Percentiles rank a stretch among this genome's conserved stretches.
phyloP scores from a whole-genome alignment of 2,329 filamentous ascomycete species.

The Verticillium albo-atrum region DNA sequence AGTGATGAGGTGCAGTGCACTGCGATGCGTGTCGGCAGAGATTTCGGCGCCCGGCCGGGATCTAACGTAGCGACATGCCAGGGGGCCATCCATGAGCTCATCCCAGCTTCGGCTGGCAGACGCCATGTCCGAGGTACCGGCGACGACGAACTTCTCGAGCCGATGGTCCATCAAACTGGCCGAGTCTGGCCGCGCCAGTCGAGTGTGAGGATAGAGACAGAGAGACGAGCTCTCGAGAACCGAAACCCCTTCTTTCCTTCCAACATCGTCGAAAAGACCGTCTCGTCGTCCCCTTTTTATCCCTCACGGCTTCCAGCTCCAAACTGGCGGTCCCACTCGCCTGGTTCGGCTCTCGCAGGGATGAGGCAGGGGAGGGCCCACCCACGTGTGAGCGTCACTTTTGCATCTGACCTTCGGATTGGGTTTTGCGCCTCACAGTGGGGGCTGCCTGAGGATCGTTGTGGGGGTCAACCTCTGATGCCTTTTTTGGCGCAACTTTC shows the following conservation, averaged over 20 bases:
- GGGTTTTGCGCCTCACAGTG: constrained; percentile 9
- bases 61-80: not conserved
- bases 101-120: not conserved
- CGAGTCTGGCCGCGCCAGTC: not conserved
- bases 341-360: not conserved
- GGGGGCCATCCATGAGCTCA: not conserved
- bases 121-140: not conserved
- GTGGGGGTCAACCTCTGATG: constrained; percentile 12
- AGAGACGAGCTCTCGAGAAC: not conserved
- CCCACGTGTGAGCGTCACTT: constrained; percentile 12
- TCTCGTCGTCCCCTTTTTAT: constrained; percentile 2
- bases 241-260: not conserved
- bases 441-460: constrained; percentile 5
- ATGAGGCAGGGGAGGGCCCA: constrained; percentile 7
- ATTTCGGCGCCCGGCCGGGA: not conserved
- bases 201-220: not conserved
- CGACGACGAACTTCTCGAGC: not conserved
- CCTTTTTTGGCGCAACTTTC: constrained; percentile 1
- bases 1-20: not conserved
- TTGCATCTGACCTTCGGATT: constrained; percentile 9
- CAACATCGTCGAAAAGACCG: not conserved
- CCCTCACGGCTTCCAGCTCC: not conserved
- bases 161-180: not conserved
- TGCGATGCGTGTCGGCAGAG: not conserved
- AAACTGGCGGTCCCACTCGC: constrained; percentile 1